Conservation (phyloP, 2,329 filamentous ascomycete genomes). For the Tolypocladium pustulatum region DNA sequence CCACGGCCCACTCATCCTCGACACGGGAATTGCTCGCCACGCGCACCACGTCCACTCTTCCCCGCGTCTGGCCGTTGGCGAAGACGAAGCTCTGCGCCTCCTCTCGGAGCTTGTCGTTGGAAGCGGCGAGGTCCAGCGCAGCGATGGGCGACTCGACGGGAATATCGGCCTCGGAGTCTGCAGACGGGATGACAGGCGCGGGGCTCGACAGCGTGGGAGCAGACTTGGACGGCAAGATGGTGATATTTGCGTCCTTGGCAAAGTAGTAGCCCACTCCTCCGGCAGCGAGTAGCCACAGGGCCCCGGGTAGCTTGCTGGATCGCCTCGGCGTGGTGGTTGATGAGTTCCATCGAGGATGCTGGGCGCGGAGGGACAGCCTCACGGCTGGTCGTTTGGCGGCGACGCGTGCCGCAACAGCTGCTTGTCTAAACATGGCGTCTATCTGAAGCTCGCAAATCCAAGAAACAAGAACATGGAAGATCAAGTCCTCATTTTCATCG, state of each 20-base stretch:
- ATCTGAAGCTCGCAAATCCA: background rate
- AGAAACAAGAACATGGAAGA: no score
- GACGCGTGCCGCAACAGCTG: background rate
- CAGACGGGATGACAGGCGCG: background rate
- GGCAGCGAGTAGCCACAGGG: background rate
- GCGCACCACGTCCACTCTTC: constrained; percentile 22
- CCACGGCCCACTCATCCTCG: constrained; percentile 25
- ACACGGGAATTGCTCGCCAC: constrained; percentile 24
- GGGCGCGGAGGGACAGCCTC: background rate
- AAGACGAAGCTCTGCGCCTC: constrained; percentile 20
- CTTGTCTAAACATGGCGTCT: background rate
- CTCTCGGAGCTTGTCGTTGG: constrained; percentile 19
- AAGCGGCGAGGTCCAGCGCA: constrained; percentile 13
- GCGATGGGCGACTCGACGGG: constrained; percentile 16
- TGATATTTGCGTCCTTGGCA: background rate
- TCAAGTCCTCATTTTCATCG: background rate
- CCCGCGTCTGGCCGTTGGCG: constrained; percentile 10
- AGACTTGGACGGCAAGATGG: no score
- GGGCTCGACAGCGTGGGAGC: background rate
- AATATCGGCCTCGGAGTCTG: constrained; percentile 11
- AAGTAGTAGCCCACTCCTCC: background rate
- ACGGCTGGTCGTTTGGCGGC: background rate
- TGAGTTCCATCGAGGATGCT: background rate
- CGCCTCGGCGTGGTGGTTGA: background rate
- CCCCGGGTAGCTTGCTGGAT: background rate